A percentile compares a stretch with the other conserved stretches of the same genome.
Conservation (phyloP, 495 filamentous ascomycete genomes). For the Penicillium arizonense region DNA sequence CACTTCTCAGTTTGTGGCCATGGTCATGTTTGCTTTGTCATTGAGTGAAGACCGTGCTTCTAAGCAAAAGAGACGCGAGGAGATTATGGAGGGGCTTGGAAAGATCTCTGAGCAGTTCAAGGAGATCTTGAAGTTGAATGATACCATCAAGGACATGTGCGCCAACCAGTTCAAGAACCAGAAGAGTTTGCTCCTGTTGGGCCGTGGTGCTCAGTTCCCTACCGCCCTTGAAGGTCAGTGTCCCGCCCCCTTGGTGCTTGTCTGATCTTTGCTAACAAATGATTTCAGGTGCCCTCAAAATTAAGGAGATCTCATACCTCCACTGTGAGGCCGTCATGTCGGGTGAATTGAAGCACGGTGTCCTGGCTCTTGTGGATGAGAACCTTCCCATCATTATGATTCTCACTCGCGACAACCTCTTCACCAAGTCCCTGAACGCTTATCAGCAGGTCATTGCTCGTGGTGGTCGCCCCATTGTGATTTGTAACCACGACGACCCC, state of each 20-base stretch:
- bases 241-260: not conserved
- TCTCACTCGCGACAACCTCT: conserved; percentile 90
- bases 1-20: conserved; percentile 97
- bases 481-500: conserved; percentile 87
- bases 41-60: conserved; percentile 94
- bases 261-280: not conserved
- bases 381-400: conserved; percentile 99
- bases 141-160: conserved; percentile 90
- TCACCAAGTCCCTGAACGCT: conserved; percentile 95
- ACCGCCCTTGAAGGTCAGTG: conserved; percentile 86
- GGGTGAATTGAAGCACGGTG: conserved; percentile 97
- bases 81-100: conserved; percentile 92
- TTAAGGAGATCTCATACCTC: conserved; percentile 99
- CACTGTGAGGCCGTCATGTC: conserved; percentile 99
- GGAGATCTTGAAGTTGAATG: conserved; percentile 83
- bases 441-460: conserved; percentile 99
- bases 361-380: conserved; percentile 95
- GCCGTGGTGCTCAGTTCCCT: conserved; percentile 92
- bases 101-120: conserved; percentile 90
- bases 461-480: conserved; percentile 91
- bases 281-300: conserved; percentile 76
- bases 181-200: conserved; percentile 90
- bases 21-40: conserved; percentile 98
- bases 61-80: conserved; percentile 87
- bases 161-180: conserved; percentile 91